A percentile compares a stretch with the other conserved stretches of the same genome.
Evolutionary conservation across 2,329 filamentous ascomycete genomes (phyloP).

Genomic region (Pochonia chlamydosporia): DNA sequence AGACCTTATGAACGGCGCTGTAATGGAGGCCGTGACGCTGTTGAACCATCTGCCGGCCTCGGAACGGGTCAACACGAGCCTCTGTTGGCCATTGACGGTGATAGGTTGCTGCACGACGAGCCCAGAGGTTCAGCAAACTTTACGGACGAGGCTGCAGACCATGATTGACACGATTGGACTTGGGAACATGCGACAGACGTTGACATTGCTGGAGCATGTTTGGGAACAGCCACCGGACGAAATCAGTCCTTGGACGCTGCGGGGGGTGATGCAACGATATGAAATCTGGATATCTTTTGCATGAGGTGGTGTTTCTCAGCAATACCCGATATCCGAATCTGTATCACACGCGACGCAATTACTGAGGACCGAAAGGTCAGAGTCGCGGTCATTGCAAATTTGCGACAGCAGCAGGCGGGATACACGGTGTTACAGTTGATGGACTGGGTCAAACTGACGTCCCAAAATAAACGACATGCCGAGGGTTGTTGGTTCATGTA

Average conservation of each 20-base stretch:
- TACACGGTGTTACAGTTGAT: no score
- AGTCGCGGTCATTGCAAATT: not conserved
- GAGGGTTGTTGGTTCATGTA: no score
- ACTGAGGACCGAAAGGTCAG: not conserved
- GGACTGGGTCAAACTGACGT: no score
- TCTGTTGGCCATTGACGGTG: conserved; percentile 33
- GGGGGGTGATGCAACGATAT: conserved; percentile 37
- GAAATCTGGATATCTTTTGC: conserved; percentile 45
- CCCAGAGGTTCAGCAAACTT: conserved; percentile 26
- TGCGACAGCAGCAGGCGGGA: no score
- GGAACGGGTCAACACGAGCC: conserved; percentile 31
- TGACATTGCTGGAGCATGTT: conserved; percentile 34
- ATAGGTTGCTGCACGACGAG: conserved; percentile 31
- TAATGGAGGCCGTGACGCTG: conserved; percentile 22
- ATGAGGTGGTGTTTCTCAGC: conserved; percentile 14
- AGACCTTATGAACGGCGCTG: conserved; percentile 21
- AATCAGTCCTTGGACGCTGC: conserved; percentile 37
- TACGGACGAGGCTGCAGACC: conserved; percentile 26
- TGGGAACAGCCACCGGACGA: conserved; percentile 28
- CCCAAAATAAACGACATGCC: no score
- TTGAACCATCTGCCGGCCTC: conserved; percentile 26
- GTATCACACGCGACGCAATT: no score
- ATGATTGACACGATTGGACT: conserved; percentile 34
- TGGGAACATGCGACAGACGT: conserved; percentile 39
- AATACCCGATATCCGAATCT: not conserved